Evolutionary conservation across 345 rosid genomes (phyloP).

Genomic region (Raphanus raphanistrum): DNA sequence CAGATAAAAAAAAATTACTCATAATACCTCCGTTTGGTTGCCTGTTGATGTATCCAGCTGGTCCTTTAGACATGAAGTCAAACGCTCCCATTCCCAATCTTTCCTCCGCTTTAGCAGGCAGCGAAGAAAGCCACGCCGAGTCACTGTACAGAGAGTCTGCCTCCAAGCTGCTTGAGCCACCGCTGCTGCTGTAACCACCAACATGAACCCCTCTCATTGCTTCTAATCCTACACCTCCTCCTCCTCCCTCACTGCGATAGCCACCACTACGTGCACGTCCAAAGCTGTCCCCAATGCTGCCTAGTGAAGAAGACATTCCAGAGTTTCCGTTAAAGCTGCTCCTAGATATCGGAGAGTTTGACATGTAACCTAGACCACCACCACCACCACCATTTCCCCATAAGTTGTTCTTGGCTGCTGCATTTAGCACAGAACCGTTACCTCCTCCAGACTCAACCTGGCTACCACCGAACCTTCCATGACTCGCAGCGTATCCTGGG

Average conservation of each 20-base stretch:
- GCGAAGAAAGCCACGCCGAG: slow-evolving; percentile 32
- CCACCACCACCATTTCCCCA: slow-evolving; percentile 67
- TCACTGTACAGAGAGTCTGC: slow-evolving; percentile 38
- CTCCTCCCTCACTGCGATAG: slow-evolving; percentile 34
- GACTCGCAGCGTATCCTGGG: slow-evolving; percentile 52
- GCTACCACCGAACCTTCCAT: slow-evolving; percentile 47
- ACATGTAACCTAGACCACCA: slow-evolving; percentile 38
- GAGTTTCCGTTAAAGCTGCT: slow-evolving; percentile 43
- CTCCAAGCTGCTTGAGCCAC: slow-evolving; percentile 36
- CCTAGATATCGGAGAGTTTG: slow-evolving; percentile 49
- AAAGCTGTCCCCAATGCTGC: slow-evolving; percentile 67
- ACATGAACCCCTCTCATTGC: slow-evolving; percentile 34
- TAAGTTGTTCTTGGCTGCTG: slow-evolving; percentile 46
- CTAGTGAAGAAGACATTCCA: slow-evolving; percentile 49
- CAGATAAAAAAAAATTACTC: background rate
- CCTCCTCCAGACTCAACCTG: slow-evolving; percentile 45
- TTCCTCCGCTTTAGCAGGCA: slow-evolving; percentile 34
- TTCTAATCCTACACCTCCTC: slow-evolving; percentile 34
- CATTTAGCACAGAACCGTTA: slow-evolving; percentile 37
- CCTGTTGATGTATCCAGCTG: slow-evolving; percentile 38
- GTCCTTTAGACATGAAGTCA: slow-evolving; percentile 43
- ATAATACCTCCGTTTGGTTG: slow-evolving; percentile 41
- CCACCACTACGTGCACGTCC: slow-evolving; percentile 40
- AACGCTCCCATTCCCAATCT: slow-evolving; percentile 40
- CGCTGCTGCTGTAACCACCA: slow-evolving; percentile 34